These are phyloP conservation scores for Aspergillus campestris DNA, from an alignment of 495 filamentous ascomycete genomes.

Conservation along the genomic window DNA sequence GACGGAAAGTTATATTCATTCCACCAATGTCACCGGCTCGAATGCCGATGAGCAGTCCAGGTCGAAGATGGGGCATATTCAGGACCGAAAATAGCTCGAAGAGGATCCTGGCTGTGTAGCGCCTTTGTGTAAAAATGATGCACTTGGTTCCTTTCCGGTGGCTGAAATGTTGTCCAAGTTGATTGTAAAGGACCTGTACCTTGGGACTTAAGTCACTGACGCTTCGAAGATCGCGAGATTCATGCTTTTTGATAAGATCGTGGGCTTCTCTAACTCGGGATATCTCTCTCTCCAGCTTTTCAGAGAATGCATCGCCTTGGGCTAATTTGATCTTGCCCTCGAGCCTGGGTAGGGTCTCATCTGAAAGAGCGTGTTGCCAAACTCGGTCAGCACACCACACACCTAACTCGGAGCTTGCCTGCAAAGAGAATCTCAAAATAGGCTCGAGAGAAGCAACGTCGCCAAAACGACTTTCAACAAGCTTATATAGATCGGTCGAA, in stretches of 20 bases:
- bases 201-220: constrained; percentile 56
- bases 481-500: constrained; percentile 54
- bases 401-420: constrained; percentile 62
- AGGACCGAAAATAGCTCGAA: constrained; percentile 53
- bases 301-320: constrained; percentile 25
- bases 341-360: constrained; percentile 55
- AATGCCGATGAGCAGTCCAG: constrained; percentile 61
- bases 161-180: constrained; percentile 51
- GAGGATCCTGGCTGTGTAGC: constrained; percentile 70
- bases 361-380: constrained; percentile 64
- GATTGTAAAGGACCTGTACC: constrained; percentile 51
- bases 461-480: constrained; percentile 48
- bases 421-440: constrained; percentile 48
- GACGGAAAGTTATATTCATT: constrained; percentile 54
- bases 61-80: constrained; percentile 48
- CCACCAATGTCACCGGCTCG: constrained; percentile 39
- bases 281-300: constrained; percentile 41
- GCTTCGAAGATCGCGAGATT: constrained; percentile 26
- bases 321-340: constrained; percentile 42
- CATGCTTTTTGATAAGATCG: constrained; percentile 43
- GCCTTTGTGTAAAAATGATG: constrained; percentile 77
- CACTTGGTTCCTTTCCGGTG: constrained; percentile 54
- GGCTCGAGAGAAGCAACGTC: constrained; percentile 48
- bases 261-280: constrained; percentile 52
- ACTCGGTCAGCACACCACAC: constrained; percentile 79